A percentile compares a stretch with the other conserved stretches of the same genome.
Evolutionary conservation across 345 rosid genomes (phyloP).

Genomic region (Bruguiera sexangula): DNA sequence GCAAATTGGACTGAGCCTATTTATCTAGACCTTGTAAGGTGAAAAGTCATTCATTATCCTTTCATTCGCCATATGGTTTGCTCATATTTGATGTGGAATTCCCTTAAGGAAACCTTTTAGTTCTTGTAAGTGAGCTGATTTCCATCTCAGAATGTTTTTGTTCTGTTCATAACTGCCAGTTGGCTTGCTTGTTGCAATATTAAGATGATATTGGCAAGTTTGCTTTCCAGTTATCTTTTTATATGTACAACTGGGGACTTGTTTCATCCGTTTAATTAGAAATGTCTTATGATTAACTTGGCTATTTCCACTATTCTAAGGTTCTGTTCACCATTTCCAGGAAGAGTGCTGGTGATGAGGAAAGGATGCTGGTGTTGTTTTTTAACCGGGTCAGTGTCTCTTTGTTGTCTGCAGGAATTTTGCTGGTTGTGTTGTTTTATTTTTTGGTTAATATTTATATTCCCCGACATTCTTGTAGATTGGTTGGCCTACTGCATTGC

Average conservation of each 20-base stretch:
- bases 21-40: conserved; percentile 76
- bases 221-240: too few relatives aligned
- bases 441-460: conserved; percentile 6
- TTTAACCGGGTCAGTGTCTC: conserved; percentile 60
- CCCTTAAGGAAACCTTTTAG: background rate
- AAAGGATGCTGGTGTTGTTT: conserved; percentile 73
- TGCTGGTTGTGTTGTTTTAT: background rate
- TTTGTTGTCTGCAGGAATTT: background rate
- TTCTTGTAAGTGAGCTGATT: background rate
- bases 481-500: conserved; percentile 95
- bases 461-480: conserved; percentile 42
- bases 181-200: too few relatives aligned
- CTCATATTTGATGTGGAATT: background rate
- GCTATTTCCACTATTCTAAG: background rate
- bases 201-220: too few relatives aligned
- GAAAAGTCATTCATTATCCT: conserved; percentile 7
- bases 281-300: background rate
- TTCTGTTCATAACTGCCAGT: too few relatives aligned
- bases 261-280: background rate
- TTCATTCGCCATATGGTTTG: background rate
- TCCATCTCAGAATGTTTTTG: too few relatives aligned
- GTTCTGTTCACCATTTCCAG: conserved; percentile 32
- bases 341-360: conserved; percentile 85
- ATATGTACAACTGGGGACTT: background rate
- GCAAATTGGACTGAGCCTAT: conserved; percentile 92